Evolutionary conservation across 2,329 filamentous ascomycete species (phyloP).

Genomic region (Bipolaris sorokiniana): DNA sequence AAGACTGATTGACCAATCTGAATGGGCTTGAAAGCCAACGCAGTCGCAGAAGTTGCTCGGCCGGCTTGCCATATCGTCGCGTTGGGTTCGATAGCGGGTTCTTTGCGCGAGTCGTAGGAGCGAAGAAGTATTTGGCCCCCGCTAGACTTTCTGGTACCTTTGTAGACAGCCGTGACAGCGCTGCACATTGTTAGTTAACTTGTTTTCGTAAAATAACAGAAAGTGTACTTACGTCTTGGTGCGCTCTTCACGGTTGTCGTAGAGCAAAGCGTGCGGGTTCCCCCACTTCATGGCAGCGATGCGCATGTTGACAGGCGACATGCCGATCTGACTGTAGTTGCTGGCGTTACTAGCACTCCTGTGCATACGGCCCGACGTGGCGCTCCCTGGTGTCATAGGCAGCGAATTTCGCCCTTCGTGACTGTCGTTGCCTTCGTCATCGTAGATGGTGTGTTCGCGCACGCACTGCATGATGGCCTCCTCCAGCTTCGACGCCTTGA

Average conservation of each 20-base stretch:
- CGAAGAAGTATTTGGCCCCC: conserved; percentile 74
- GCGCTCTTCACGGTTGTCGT: conserved; percentile 82
- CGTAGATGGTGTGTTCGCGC: conserved; percentile 75
- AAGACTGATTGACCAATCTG: conserved; percentile 92
- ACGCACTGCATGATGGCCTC: conserved; percentile 92
- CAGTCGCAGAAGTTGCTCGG: conserved; percentile 88
- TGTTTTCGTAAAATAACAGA: not conserved
- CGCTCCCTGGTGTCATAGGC: conserved; percentile 42
- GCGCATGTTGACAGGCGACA: conserved; percentile 63
- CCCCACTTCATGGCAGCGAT: conserved; percentile 66
- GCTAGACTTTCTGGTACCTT: conserved; percentile 73
- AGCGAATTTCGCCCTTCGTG: conserved; percentile 52
- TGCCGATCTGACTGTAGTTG: conserved; percentile 77
- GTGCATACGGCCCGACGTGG: conserved; percentile 43
- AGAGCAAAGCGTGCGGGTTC: conserved; percentile 84
- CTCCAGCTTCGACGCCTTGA: conserved; percentile 95
- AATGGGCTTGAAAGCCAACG: conserved; percentile 93
- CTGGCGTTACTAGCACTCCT: conserved; percentile 81
- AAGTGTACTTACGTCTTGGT: conserved; percentile 80
- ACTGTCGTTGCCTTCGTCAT: conserved; percentile 82
- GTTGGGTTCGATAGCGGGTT: conserved; percentile 87
- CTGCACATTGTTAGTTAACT: conserved; percentile 55
- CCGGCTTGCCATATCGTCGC: conserved; percentile 98
- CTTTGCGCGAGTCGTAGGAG: conserved; percentile 93
- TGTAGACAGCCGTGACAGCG: conserved; percentile 88